These are phyloP conservation scores for Neohortaea acidophila DNA, from an alignment of 495 filamentous ascomycete genomes.

Conservation along the genomic window DNA sequence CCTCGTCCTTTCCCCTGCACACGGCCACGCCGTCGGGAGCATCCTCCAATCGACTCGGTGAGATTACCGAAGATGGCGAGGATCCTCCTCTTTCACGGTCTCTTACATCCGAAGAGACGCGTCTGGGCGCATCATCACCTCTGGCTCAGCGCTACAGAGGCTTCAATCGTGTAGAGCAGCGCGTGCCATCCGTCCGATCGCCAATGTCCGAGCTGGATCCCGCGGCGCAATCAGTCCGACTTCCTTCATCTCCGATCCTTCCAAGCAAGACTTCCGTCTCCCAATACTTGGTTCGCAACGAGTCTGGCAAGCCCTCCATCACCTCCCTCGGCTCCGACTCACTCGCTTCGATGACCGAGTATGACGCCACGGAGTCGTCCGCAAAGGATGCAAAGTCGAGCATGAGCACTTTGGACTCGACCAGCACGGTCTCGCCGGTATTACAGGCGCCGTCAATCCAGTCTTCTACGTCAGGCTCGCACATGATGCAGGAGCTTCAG, in stretches of 20 bases:
- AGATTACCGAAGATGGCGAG: conserved; percentile 72
- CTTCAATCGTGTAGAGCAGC: no score
- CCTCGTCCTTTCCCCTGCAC: conserved; percentile 78
- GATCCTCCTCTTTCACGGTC: no score
- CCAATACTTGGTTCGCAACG: conserved; percentile 13
- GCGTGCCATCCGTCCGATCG: no score
- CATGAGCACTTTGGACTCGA: neutral
- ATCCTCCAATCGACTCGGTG: conserved; percentile 52
- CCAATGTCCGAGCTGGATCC: no score
- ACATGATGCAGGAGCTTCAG: no score
- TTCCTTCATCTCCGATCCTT: neutral
- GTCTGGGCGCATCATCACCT: no score
- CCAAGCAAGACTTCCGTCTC: conserved; percentile 9
- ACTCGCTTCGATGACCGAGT: conserved; percentile 9
- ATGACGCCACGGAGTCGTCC: conserved; percentile 7
- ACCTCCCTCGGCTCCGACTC: conserved; percentile 11
- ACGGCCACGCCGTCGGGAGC: conserved; percentile 78
- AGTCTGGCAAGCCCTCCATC: conserved; percentile 15
- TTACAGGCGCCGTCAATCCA: no score
- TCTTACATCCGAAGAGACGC: no score
- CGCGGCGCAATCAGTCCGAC: no score
- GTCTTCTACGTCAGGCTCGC: no score
- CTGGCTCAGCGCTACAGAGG: no score
- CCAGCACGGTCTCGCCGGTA: no score
- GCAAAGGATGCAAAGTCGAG: conserved; percentile 5